These are phyloP conservation scores for Ananas comosus DNA, from an alignment of 176 grass and related monocot species.

Conservation along the genomic window DNA sequence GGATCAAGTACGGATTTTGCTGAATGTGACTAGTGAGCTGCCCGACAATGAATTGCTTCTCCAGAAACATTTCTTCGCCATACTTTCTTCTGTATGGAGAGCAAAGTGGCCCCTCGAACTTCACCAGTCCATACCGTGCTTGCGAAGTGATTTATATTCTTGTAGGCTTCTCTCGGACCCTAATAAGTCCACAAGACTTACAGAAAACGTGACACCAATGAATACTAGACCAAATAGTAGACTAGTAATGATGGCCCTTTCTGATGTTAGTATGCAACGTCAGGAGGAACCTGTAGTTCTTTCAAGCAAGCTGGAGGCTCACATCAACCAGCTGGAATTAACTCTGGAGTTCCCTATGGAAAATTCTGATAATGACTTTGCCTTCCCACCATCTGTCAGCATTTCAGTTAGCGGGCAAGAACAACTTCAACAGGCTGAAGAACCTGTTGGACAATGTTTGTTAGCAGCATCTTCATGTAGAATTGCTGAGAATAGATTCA, in stretches of 20 bases:
- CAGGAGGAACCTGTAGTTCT: constrained; percentile 27
- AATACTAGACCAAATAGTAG: constrained; percentile 42
- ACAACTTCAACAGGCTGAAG: constrained; percentile 14
- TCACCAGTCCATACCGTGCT: background rate
- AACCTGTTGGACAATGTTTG: constrained; percentile 22
- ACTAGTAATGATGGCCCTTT: constrained; percentile 53
- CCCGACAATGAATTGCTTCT: constrained; percentile 85
- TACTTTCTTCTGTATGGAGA: constrained; percentile 97
- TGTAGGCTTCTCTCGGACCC: constrained; percentile 10
- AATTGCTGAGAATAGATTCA: constrained; percentile 68
- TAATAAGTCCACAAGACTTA: constrained; percentile 29
- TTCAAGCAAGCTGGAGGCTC: constrained; percentile 22
- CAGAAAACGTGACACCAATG: constrained; percentile 27
- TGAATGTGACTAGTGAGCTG: constrained; percentile 74
- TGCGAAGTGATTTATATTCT: constrained; percentile 23
- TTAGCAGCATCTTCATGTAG: constrained; percentile 29
- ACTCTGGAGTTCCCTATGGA: constrained; percentile 47
- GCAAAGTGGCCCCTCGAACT: constrained; percentile 37
- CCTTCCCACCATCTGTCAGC: constrained; percentile 52
- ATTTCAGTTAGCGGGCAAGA: constrained; percentile 57
- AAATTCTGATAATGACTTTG: constrained; percentile 25
- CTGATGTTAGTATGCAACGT: constrained; percentile 35
- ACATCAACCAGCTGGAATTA: constrained; percentile 54
- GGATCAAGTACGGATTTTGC: constrained; percentile 81
- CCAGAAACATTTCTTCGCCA: constrained; percentile 82